Conservation (phyloP, 2,329 filamentous ascomycete genomes). For the Coniochaeta sp. region DNA sequence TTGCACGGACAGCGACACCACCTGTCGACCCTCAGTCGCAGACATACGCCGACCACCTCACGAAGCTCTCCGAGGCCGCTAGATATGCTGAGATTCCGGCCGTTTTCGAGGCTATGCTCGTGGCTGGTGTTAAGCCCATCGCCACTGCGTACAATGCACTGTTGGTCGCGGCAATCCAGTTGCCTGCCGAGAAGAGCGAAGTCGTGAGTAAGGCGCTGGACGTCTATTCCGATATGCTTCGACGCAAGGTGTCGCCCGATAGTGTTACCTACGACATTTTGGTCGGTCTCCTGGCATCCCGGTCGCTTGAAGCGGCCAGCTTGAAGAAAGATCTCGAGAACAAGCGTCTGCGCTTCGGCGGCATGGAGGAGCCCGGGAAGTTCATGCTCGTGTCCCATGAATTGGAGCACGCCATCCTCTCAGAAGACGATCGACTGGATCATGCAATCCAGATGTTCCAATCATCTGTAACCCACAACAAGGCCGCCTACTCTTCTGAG, state of each 20-base stretch:
- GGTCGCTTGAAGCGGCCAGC: constrained; percentile 69
- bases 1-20: constrained; percentile 51
- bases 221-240: constrained; percentile 94
- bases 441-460: constrained; percentile 83
- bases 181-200: constrained; percentile 72
- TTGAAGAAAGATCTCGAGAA: constrained; percentile 69
- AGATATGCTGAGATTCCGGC: constrained; percentile 83
- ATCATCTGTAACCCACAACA: constrained; percentile 57
- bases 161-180: constrained; percentile 73
- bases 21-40: constrained; percentile 56
- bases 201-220: constrained; percentile 87
- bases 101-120: constrained; percentile 85
- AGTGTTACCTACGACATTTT: constrained; percentile 82
- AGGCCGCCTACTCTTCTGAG: constrained; percentile 64
- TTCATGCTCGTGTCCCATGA: constrained; percentile 88
- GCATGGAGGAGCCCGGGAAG: constrained; percentile 73
- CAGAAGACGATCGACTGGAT: constrained; percentile 79
- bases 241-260: constrained; percentile 73
- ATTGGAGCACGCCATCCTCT: constrained; percentile 76
- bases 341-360: constrained; percentile 76
- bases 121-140: constrained; percentile 72
- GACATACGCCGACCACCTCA: constrained; percentile 71
- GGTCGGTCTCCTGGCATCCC: constrained; percentile 71
- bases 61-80: constrained; percentile 61
- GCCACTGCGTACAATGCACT: constrained; percentile 88